A percentile compares a stretch with the other conserved stretches of the same genome.
Conservation (phyloP, 2,329 filamentous ascomycete species). For the Septoria linicola region DNA sequence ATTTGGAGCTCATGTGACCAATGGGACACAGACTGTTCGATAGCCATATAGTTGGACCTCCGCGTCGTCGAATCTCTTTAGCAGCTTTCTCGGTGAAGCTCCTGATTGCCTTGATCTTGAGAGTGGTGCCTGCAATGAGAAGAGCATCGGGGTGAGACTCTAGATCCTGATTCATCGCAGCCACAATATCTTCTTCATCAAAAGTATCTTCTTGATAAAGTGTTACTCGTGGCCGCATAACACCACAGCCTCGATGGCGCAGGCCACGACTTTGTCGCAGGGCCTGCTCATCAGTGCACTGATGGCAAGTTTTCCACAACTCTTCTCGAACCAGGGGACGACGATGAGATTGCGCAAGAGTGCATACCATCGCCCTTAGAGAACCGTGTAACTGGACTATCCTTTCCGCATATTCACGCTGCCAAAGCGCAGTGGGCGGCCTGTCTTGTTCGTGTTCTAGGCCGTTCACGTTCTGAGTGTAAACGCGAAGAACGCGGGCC, state of each 20-base stretch:
- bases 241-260: not conserved
- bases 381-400: not conserved
- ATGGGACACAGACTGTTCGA: no score
- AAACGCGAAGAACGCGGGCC: constrained; percentile 1
- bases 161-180: not conserved
- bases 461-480: constrained; percentile 5
- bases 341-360: not conserved
- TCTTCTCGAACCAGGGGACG: not conserved
- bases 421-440: not conserved
- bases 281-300: not conserved
- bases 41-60: no score
- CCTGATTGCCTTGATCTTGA: constrained; percentile 2
- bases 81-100: no score
- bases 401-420: no score
- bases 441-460: not conserved
- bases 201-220: constrained; percentile 7
- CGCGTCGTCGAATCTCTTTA: no score
- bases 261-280: not conserved
- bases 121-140: not conserved
- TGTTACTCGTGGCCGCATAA: constrained; percentile 6
- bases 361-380: constrained; percentile 2
- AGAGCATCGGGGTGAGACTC: not conserved
- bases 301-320: not conserved
- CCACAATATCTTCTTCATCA: constrained; percentile 2
- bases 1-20: no score